These are phyloP conservation scores for Porcisia hertigi DNA, from an alignment of 208 protist species.

Conservation along the genomic window DNA sequence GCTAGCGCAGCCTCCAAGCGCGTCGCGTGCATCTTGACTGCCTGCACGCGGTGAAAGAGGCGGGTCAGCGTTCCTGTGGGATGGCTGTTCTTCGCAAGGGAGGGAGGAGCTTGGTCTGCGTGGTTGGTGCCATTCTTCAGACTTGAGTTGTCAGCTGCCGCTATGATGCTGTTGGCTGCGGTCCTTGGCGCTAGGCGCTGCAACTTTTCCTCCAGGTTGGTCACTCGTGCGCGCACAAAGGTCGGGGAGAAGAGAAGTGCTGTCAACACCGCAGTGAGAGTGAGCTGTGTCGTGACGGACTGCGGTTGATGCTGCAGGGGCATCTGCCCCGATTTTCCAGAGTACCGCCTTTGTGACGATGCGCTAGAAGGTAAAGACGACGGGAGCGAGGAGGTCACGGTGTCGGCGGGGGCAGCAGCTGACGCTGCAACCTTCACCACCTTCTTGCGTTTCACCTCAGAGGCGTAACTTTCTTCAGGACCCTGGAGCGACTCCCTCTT, in stretches of 20 bases:
- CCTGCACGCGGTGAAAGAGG: slow-evolving; percentile 35
- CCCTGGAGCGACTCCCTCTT: slow-evolving; percentile 10
- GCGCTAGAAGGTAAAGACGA: background rate
- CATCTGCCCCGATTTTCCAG: background rate
- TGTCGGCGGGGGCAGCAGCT: background rate
- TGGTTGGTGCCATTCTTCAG: background rate
- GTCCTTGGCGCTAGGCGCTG: slow-evolving; percentile 5
- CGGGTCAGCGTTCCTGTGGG: slow-evolving; percentile 12
- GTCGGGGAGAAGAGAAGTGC: slow-evolving; percentile 26
- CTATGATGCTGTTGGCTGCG: slow-evolving; percentile 1
- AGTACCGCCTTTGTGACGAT: background rate
- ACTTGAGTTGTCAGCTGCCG: background rate
- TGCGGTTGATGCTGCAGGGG: slow-evolving; percentile 6
- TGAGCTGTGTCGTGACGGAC: slow-evolving; percentile 14
- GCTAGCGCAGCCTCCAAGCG: slow-evolving; percentile 18
- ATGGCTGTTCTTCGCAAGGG: background rate
- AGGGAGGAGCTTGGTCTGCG: background rate
- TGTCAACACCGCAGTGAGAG: slow-evolving; percentile 20
- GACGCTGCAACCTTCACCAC: background rate
- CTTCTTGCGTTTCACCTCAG: slow-evolving; percentile 11
- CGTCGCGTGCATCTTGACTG: slow-evolving; percentile 20
- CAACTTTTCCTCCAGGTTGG: slow-evolving; percentile 26
- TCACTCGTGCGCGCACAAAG: slow-evolving; percentile 25
- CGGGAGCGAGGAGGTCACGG: background rate
- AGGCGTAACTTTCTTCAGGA: background rate